phyloP scores from a whole-genome alignment of 2,329 filamentous ascomycete species.

The Colletotrichum musicola region DNA sequence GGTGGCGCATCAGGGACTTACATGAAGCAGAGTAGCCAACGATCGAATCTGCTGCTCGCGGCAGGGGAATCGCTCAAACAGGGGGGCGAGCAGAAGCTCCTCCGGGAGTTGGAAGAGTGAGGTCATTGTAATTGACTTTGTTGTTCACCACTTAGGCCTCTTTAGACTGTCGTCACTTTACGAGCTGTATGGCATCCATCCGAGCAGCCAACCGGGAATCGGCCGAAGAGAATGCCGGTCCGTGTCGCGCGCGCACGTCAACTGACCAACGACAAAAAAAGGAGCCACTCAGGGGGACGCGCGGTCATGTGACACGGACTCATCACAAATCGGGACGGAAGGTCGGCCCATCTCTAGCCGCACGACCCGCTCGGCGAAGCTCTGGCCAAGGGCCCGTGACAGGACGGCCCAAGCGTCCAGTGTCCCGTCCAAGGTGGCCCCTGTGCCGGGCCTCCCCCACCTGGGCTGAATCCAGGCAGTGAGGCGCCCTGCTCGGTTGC shows the following conservation, averaged over 20 bases:
- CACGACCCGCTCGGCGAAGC: neutral
- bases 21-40: conserved; percentile 66
- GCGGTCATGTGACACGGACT: conserved; percentile 32
- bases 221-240: conserved; percentile 10
- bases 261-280: neutral
- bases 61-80: conserved; percentile 66
- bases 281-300: conserved; percentile 25
- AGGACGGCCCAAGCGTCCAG: conserved; percentile 19
- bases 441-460: conserved; percentile 10
- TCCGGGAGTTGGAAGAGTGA: conserved; percentile 65
- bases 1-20: conserved; percentile 46
- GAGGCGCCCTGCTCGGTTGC: too few species aligned
- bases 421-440: neutral
- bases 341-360: conserved; percentile 11
- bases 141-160: neutral
- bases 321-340: neutral
- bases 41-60: conserved; percentile 71
- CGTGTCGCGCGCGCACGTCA: neutral
- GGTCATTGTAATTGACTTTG: conserved; percentile 45
- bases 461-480: neutral
- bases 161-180: neutral
- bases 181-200: neutral
- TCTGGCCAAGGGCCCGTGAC: conserved; percentile 19
- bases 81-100: conserved; percentile 60
- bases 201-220: conserved; percentile 5